Conservation (phyloP, 768 basidiomycete species). For the Mycena rosella region DNA sequence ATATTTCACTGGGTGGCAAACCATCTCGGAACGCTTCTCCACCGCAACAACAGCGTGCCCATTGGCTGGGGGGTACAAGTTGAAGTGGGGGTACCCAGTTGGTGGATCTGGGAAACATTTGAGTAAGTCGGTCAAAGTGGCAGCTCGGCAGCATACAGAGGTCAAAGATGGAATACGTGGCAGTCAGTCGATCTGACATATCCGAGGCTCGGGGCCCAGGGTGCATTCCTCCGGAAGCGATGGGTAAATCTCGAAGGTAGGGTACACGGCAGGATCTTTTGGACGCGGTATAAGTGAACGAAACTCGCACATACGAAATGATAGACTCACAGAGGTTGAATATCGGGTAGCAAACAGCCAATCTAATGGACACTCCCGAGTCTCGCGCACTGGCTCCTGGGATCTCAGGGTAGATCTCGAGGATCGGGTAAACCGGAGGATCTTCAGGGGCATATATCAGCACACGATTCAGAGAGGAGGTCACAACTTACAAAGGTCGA, state of each 20-base stretch:
- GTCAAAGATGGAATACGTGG: not conserved
- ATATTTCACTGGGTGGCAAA: slow-evolving; percentile 35
- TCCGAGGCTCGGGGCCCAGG: not conserved
- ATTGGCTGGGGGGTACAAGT: slow-evolving; percentile 5
- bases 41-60: not conserved
- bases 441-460: not conserved
- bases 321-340: slow-evolving; percentile 42
- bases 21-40: not conserved
- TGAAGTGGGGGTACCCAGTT: slow-evolving; percentile 4
- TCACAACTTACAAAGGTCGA: slow-evolving; percentile 36
- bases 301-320: not conserved
- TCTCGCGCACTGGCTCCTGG: slow-evolving; percentile 6
- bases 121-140: not conserved
- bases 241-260: slow-evolving; percentile 5
- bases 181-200: not conserved
- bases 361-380: slow-evolving; percentile 2
- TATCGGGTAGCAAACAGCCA: slow-evolving; percentile 37
- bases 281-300: not conserved
- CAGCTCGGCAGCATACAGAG: not conserved
- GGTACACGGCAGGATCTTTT: slow-evolving; percentile 48
- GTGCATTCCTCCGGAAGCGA: slow-evolving; percentile 4
- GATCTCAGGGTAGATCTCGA: slow-evolving; percentile 26
- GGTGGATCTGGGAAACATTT: not conserved
- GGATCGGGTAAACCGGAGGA: slow-evolving; percentile 25
- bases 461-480: not conserved